Conservation (phyloP, 306 rosid species). For the Malus asiatica region DNA sequence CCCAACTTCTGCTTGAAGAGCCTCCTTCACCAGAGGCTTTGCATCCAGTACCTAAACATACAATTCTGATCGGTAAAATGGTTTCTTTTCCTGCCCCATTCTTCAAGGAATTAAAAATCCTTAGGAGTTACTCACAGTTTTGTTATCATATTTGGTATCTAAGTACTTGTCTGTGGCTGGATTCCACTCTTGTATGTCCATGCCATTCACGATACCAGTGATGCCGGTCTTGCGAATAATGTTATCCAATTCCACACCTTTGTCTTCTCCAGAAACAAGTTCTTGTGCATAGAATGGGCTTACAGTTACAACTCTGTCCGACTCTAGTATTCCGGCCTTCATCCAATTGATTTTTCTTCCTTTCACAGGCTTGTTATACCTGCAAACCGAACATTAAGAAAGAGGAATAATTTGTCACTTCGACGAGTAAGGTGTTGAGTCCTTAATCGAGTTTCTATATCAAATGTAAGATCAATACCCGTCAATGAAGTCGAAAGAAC, state of each 20-base stretch:
- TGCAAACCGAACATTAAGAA: slow-evolving; percentile 7
- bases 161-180: slow-evolving; percentile 33
- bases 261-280: slow-evolving; percentile 34
- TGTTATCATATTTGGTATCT: slow-evolving; percentile 26
- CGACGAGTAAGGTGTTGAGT: neutral
- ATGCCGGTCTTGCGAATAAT: slow-evolving; percentile 23
- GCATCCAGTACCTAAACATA: slow-evolving; percentile 52
- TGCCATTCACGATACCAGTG: slow-evolving; percentile 39
- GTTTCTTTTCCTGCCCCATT: neutral
- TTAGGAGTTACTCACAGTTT: slow-evolving; percentile 22
- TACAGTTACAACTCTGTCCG: slow-evolving; percentile 35
- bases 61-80: neutral
- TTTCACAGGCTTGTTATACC: slow-evolving; percentile 33
- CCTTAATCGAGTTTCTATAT: neutral
- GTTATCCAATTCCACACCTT: slow-evolving; percentile 38
- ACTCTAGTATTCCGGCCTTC: slow-evolving; percentile 39
- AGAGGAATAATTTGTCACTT: neutral
- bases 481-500: slow-evolving; percentile 43
- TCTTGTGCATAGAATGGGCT: slow-evolving; percentile 44
- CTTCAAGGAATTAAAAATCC: neutral
- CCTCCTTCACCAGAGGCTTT: slow-evolving; percentile 74
- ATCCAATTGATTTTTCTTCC: slow-evolving; percentile 54
- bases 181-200: slow-evolving; percentile 52
- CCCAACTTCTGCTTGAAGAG: slow-evolving; percentile 92
- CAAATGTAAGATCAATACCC: slow-evolving; percentile 18